A percentile compares a stretch with the other conserved stretches of the same genome.
Conservation (phyloP, 2,329 filamentous ascomycete genomes). For the Ophiostoma novo-ulmi region DNA sequence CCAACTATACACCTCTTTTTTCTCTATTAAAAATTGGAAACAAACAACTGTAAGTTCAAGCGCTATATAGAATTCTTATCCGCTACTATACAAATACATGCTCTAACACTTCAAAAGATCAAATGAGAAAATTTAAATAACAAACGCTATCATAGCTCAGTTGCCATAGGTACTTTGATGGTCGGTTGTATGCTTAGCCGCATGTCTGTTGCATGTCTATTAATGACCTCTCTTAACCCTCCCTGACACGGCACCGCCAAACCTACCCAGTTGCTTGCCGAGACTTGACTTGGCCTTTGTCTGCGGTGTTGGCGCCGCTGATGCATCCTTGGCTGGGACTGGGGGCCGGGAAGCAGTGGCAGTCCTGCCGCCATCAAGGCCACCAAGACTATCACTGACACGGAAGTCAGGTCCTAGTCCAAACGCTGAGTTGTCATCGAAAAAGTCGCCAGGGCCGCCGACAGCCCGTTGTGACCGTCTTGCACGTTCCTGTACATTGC, state of each 20-base stretch:
- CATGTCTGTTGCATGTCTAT: background rate
- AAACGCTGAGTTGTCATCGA: constrained; percentile 45
- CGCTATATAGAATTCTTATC: background rate
- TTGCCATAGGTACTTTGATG: background rate
- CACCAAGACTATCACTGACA: constrained; percentile 40
- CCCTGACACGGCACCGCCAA: constrained; percentile 66
- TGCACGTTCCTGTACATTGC: constrained; percentile 79
- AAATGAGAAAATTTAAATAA: background rate
- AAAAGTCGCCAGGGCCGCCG: constrained; percentile 39
- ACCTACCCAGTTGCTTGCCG: constrained; percentile 62
- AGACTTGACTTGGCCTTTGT: constrained; percentile 59
- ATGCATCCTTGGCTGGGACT: constrained; percentile 41
- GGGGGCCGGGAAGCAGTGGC: constrained; percentile 37
- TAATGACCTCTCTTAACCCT: constrained; percentile 51
- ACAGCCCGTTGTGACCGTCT: constrained; percentile 62
- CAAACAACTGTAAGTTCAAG: background rate
- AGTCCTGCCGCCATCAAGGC: constrained; percentile 41
- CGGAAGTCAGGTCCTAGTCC: constrained; percentile 35
- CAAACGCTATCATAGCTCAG: background rate
- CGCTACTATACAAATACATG: background rate
- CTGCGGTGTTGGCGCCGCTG: constrained; percentile 41
- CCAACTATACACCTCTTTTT: background rate
- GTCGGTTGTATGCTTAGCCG: background rate
- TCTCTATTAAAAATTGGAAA: background rate
- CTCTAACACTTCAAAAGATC: background rate